These are phyloP conservation scores for Leucocoprinus birnbaumii DNA, from an alignment of 768 basidiomycete genomes.

Conservation along the genomic window DNA sequence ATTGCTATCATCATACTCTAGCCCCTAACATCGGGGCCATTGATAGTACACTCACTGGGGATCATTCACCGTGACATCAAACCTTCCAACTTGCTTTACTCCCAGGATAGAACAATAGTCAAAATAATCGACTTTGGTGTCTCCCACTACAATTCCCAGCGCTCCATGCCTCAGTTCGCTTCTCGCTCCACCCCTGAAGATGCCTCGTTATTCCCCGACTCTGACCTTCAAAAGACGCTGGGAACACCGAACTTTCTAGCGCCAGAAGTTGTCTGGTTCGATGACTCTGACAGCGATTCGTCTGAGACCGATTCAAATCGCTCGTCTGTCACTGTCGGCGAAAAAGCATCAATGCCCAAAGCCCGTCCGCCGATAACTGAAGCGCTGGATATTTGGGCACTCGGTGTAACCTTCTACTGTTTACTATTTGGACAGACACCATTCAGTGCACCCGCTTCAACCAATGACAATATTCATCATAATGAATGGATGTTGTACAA, in stretches of 20 bases:
- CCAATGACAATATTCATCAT: slow-evolving; percentile 31
- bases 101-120: slow-evolving; percentile 47
- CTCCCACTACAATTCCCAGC: slow-evolving; percentile 26
- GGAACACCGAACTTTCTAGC: slow-evolving; percentile 45
- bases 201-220: slow-evolving; percentile 30
- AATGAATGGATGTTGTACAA: slow-evolving; percentile 37
- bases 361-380: slow-evolving; percentile 39
- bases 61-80: slow-evolving; percentile 92
- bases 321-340: slow-evolving; percentile 15
- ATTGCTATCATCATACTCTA: not conserved
- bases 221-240: slow-evolving; percentile 34
- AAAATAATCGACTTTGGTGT: slow-evolving; percentile 91
- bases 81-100: slow-evolving; percentile 82
- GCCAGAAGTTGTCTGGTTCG: slow-evolving; percentile 41
- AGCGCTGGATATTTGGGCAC: slow-evolving; percentile 45
- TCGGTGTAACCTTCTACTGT: slow-evolving; percentile 46
- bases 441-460: slow-evolving; percentile 32
- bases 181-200: slow-evolving; percentile 20
- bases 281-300: slow-evolving; percentile 25
- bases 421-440: slow-evolving; percentile 43
- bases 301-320: slow-evolving; percentile 11
- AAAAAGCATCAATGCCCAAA: slow-evolving; percentile 17
- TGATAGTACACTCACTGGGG: slow-evolving; percentile 35
- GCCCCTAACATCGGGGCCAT: not conserved
- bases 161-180: slow-evolving; percentile 8